These are phyloP conservation scores for Penicillium sp. DNA, from an alignment of 2,329 filamentous ascomycete genomes.

Conservation along the genomic window DNA sequence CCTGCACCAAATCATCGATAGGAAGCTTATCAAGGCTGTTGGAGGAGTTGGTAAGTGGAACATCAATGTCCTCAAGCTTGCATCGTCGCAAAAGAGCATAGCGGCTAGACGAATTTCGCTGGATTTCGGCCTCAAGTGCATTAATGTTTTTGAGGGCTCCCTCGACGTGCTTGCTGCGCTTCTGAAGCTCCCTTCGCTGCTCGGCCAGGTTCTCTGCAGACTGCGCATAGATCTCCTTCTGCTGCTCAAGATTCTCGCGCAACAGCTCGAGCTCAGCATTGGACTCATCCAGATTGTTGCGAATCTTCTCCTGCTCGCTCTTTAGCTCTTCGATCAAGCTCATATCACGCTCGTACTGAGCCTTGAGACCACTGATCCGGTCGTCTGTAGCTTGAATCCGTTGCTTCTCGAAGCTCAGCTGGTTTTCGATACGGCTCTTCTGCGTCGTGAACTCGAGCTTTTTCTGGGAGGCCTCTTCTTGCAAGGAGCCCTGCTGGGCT, in stretches of 20 bases:
- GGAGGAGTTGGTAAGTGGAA: slow-evolving; percentile 76
- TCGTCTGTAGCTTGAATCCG: slow-evolving; percentile 70
- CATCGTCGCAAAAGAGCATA: slow-evolving; percentile 85
- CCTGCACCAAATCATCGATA: slow-evolving; percentile 78
- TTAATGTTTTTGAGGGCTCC: slow-evolving; percentile 72
- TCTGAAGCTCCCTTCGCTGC: slow-evolving; percentile 78
- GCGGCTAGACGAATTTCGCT: slow-evolving; percentile 80
- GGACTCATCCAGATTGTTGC: slow-evolving; percentile 71
- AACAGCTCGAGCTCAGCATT: slow-evolving; percentile 77
- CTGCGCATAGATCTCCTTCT: slow-evolving; percentile 68
- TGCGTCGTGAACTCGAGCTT: slow-evolving; percentile 86
- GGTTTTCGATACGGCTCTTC: slow-evolving; percentile 63
- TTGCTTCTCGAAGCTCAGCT: slow-evolving; percentile 68
- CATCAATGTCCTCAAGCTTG: slow-evolving; percentile 87
- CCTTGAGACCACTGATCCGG: slow-evolving; percentile 70
- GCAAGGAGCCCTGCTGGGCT: slow-evolving; percentile 85
- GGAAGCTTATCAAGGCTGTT: slow-evolving; percentile 76
- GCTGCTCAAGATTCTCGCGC: slow-evolving; percentile 69
- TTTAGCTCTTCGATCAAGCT: slow-evolving; percentile 71
- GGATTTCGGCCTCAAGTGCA: slow-evolving; percentile 79
- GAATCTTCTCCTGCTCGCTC: slow-evolving; percentile 72
- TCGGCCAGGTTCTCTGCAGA: slow-evolving; percentile 77
- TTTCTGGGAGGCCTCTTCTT: slow-evolving; percentile 87
- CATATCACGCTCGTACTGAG: slow-evolving; percentile 67
- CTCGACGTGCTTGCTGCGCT: slow-evolving; percentile 82